Evolutionary conservation across 176 grass and related monocot genomes (phyloP).

Genomic region (Carex littledalei): DNA sequence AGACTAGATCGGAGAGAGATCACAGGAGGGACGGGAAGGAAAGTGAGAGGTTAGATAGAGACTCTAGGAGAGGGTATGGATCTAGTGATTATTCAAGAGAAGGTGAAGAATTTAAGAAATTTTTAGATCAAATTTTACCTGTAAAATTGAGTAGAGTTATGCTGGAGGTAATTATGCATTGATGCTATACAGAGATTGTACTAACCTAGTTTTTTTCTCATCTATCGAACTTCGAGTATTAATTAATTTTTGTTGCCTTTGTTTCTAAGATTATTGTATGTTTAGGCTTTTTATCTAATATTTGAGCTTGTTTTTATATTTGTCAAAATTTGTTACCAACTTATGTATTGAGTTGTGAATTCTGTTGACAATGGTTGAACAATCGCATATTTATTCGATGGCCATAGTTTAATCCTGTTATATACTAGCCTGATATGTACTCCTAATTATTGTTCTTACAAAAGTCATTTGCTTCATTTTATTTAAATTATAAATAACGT

Average conservation of each 20-base stretch:
- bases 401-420: background rate
- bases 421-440: background rate
- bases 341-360: background rate
- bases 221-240: background rate
- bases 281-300: background rate
- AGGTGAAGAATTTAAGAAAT: background rate
- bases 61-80: constrained; percentile 18
- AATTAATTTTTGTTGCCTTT: too few relatives aligned
- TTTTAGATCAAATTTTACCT: background rate
- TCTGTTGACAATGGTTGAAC: background rate
- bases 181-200: background rate
- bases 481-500: background rate
- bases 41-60: constrained; percentile 5
- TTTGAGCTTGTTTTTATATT: background rate
- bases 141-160: background rate
- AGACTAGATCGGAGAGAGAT: constrained; percentile 10
- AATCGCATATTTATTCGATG: background rate
- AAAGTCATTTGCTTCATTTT: background rate
- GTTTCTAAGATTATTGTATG: background rate
- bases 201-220: constrained; percentile 13
- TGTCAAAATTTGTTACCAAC: background rate
- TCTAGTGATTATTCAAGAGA: constrained; percentile 17
- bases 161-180: background rate
- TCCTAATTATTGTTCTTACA: background rate
- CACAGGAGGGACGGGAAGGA: constrained; percentile 2